A percentile compares a stretch with the other conserved stretches of the same genome.
Conservation (phyloP, 1,284 basidiomycete genomes). For the Ceratobasidium sp. region DNA sequence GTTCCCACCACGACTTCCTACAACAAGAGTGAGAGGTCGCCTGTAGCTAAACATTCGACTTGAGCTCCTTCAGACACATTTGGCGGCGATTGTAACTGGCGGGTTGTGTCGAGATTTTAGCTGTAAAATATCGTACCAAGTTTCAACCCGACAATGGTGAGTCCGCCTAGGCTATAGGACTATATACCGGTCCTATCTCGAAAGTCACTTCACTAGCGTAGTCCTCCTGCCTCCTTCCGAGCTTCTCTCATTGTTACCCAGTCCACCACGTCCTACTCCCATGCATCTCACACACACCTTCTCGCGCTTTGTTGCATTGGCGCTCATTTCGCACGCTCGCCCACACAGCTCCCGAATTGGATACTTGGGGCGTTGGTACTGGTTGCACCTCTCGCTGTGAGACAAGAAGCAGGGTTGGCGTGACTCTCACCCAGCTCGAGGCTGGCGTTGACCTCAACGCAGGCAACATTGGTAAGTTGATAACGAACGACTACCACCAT, state of each 20-base stretch:
- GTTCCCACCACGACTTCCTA: slow-evolving; percentile 6
- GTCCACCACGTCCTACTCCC: neutral
- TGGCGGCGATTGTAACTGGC: neutral
- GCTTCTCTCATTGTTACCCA: neutral
- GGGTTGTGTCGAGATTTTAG: neutral
- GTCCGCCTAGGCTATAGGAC: no score
- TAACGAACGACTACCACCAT: no score
- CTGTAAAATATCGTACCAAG: no score
- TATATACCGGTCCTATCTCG: no score
- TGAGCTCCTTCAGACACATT: neutral
- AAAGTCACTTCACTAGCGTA: slow-evolving; percentile 9
- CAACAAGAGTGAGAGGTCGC: no score
- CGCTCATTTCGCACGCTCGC: slow-evolving; percentile 28
- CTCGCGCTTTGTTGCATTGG: slow-evolving; percentile 22
- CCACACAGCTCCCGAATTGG: slow-evolving; percentile 12
- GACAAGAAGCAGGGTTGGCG: slow-evolving; percentile 4
- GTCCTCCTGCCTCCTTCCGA: slow-evolving; percentile 1
- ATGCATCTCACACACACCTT: slow-evolving; percentile 18
- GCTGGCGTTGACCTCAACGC: slow-evolving; percentile 1
- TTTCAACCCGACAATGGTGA: neutral
- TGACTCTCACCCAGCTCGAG: neutral
- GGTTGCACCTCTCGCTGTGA: slow-evolving; percentile 2
- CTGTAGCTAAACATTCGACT: no score
- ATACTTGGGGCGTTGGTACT: slow-evolving; percentile 1
- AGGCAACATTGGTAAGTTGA: neutral